A percentile compares a stretch with the other conserved stretches of the same genome.
phyloP scores from a whole-genome alignment of 441 rosid species.

The Omphalea diandra region DNA sequence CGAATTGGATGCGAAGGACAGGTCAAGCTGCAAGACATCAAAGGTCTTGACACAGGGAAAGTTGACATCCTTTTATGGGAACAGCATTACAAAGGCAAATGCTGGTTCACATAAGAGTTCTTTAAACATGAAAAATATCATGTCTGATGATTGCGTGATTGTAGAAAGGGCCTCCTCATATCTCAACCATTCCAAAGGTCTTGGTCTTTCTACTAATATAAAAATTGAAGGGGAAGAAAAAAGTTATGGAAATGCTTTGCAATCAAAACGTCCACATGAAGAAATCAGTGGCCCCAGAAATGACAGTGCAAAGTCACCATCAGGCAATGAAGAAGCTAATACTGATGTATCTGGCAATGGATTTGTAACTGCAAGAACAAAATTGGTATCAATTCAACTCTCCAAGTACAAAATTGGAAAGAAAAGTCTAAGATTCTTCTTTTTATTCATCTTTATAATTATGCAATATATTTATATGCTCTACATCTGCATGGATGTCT shows the following conservation, averaged over 20 bases:
- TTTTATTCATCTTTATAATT: neutral
- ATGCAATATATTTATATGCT: neutral
- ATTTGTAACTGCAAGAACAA: slow-evolving; percentile 85
- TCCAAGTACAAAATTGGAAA: neutral
- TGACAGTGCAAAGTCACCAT: slow-evolving; percentile 37
- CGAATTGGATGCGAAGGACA: slow-evolving; percentile 34
- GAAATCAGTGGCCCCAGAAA: slow-evolving; percentile 47
- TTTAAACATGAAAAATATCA: slow-evolving; percentile 38
- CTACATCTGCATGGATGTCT: neutral
- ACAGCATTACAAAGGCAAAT: slow-evolving; percentile 42
- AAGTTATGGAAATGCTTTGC: slow-evolving; percentile 36
- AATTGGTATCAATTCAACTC: slow-evolving; percentile 57
- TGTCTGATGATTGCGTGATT: slow-evolving; percentile 51
- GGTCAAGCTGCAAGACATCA: slow-evolving; percentile 40
- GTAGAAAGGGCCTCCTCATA: slow-evolving; percentile 36
- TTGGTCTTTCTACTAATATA: slow-evolving; percentile 24
- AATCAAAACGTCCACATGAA: slow-evolving; percentile 61
- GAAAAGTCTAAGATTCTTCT: neutral
- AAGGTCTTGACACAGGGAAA: slow-evolving; percentile 54
- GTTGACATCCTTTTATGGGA: slow-evolving; percentile 75
- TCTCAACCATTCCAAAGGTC: slow-evolving; percentile 34
- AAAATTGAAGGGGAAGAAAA: slow-evolving; percentile 55
- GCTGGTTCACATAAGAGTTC: slow-evolving; percentile 32
- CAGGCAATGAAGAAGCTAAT: slow-evolving; percentile 43
- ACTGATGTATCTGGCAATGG: slow-evolving; percentile 56